Evolutionary conservation across 371 early-diverging fungal species (phyloP).

Genomic region (Phascolomyces articulosus): DNA sequence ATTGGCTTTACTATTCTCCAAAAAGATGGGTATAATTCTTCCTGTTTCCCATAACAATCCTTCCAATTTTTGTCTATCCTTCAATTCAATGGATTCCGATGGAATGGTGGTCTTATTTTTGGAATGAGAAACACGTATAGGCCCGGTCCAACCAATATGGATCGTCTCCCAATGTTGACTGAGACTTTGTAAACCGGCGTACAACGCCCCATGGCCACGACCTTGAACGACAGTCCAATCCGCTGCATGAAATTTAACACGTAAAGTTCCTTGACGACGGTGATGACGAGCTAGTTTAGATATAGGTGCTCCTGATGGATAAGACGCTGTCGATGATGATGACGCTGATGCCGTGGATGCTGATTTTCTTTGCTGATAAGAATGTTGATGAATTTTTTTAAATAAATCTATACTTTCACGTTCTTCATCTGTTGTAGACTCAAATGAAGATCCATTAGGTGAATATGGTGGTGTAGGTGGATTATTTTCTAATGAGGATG

Average conservation of each 20-base stretch:
- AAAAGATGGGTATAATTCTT: slow-evolving; percentile 70
- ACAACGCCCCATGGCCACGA: slow-evolving; percentile 73
- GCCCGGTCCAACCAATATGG: slow-evolving; percentile 73
- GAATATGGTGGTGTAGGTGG: slow-evolving; percentile 16
- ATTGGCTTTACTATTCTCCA: slow-evolving; percentile 64
- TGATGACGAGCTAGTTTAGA: slow-evolving; percentile 40
- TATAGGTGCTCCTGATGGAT: slow-evolving; percentile 30
- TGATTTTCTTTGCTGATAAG: neutral
- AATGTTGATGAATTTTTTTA: slow-evolving; percentile 2
- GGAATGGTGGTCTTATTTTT: slow-evolving; percentile 9
- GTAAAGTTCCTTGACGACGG: slow-evolving; percentile 36
- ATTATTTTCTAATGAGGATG: neutral
- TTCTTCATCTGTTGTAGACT: slow-evolving; percentile 8
- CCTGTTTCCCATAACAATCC: slow-evolving; percentile 41
- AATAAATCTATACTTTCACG: slow-evolving; percentile 13
- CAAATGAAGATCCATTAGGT: slow-evolving; percentile 1
- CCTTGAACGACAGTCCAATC: slow-evolving; percentile 39
- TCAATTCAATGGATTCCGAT: slow-evolving; percentile 9
- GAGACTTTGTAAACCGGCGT: slow-evolving; percentile 63
- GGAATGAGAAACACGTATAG: slow-evolving; percentile 20
- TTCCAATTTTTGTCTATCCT: slow-evolving; percentile 35
- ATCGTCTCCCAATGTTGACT: slow-evolving; percentile 45
- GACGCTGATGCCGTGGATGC: too few species aligned
- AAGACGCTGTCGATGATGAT: neutral
- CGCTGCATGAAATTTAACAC: slow-evolving; percentile 41